Base-by-base conservation (phyloP, 139 green algal genomes). In the Chloropicon primus region DNA sequence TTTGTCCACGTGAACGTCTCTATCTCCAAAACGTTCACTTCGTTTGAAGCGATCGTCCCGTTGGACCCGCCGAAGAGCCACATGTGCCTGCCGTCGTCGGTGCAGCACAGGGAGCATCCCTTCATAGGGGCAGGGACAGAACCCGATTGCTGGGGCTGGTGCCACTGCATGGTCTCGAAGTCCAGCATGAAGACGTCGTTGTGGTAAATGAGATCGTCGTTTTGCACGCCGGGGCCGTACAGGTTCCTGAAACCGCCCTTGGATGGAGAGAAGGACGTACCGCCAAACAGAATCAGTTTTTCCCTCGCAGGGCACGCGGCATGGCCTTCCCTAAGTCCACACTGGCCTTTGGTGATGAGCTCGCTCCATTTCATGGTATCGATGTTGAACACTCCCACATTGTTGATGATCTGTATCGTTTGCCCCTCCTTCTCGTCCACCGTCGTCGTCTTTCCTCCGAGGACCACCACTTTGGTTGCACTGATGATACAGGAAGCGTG, bases 51-150 rank as follows among this genome's bases (percentile, higher is more conserved):
- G 21, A 41, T 3, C 10, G n/a, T 26, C 85, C 24, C 81, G 27
- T 82, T 28, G 24, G 73, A 54, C 24, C 85, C 85, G 1, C 85
- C 85, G 72, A 88, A 84, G 21, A 89, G 72, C 84, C 84, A 89
- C 54, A 89, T 79, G 21, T 75, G 76, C 24, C 75, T 72, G 21
- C 83, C 85, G 62, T 87, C 85, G 1, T 82, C 53, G 5, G 73
- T 73, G 5, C 5, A 21, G 62, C 71, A 76, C 17, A 76, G 21
- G 24, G 62, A 26, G 77, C 74, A 72, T 25, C 27, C 62, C 10
- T 24, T 23, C 24, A 71, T 71, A 2, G 77, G 24, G 23, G 77
- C 5, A 21, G 77, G 77, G 21, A 28, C 22, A 54, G 71, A 22
- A 22, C 77, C 77, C 5, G 10, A 22, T 26, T 23, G 25, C 2